A percentile compares a stretch with the other conserved stretches of the same genome.
Evolutionary conservation across 805 yeast genomes (phyloP).

Genomic region (Candida vartiovaarae): DNA sequence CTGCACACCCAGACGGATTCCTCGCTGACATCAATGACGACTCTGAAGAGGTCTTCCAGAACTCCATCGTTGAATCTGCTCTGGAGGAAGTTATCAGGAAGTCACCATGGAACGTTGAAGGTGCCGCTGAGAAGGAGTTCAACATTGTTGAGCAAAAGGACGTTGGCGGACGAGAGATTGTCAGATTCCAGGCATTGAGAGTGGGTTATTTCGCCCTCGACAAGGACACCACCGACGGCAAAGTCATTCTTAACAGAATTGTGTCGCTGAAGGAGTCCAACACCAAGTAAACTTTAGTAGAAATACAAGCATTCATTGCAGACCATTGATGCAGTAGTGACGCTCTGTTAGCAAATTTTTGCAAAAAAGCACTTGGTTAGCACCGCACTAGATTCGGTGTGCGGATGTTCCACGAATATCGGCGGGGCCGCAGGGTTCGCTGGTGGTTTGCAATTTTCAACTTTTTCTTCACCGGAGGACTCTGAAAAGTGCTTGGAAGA

Average conservation of each 20-base stretch:
- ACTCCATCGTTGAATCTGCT: slow-evolving; percentile 73
- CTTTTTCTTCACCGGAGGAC: slow-evolving; percentile 15
- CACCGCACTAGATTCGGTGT: not conserved
- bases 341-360: too few species aligned
- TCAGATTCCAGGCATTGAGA: slow-evolving; percentile 95
- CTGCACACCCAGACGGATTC: slow-evolving; percentile 81
- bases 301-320: not conserved
- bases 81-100: slow-evolving; percentile 58
- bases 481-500: not conserved
- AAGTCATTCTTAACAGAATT: slow-evolving; percentile 76
- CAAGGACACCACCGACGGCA: slow-evolving; percentile 56
- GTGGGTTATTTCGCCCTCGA: slow-evolving; percentile 94
- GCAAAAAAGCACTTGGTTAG: not conserved
- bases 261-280: slow-evolving; percentile 80
- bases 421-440: slow-evolving; percentile 1
- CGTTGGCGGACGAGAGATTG: slow-evolving; percentile 62
- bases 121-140: slow-evolving; percentile 52
- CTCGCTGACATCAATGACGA: slow-evolving; percentile 75
- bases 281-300: slow-evolving; percentile 1
- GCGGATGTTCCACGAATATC: not conserved
- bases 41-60: slow-evolving; percentile 59
- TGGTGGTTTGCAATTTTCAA: slow-evolving; percentile 17
- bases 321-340: not conserved
- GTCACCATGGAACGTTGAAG: slow-evolving; percentile 69
- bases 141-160: slow-evolving; percentile 59